phyloP scores from a whole-genome alignment of 345 rosid genomes.

The Boechera divaricarpa region DNA sequence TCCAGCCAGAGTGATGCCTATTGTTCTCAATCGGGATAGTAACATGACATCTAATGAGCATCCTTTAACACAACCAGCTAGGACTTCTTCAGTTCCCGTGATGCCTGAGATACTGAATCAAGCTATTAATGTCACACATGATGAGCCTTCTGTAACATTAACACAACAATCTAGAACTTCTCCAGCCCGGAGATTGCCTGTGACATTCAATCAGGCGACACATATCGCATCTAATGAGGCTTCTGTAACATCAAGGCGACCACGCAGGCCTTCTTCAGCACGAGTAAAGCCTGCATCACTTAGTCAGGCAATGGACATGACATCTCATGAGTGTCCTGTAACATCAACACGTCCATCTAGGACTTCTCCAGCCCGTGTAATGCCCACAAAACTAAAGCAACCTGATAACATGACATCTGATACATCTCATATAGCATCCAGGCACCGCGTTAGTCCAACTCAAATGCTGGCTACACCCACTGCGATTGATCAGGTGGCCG shows the following conservation, averaged over 20 bases:
- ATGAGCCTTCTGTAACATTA: slow-evolving; percentile 37
- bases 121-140: slow-evolving; percentile 20
- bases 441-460: slow-evolving; percentile 22
- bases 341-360: slow-evolving; percentile 30
- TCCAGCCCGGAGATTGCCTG: slow-evolving; percentile 27
- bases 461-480: slow-evolving; percentile 29
- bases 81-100: slow-evolving; percentile 39
- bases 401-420: slow-evolving; percentile 22
- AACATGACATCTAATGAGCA: slow-evolving; percentile 31
- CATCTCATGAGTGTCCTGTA: slow-evolving; percentile 40
- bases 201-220: slow-evolving; percentile 19
- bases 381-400: slow-evolving; percentile 25
- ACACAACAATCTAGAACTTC: slow-evolving; percentile 34
- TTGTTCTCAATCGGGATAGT: slow-evolving; percentile 37
- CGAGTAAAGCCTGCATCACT: slow-evolving; percentile 39
- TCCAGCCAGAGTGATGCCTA: slow-evolving; percentile 47
- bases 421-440: slow-evolving; percentile 28
- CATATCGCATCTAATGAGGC: slow-evolving; percentile 17
- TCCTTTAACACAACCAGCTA: slow-evolving; percentile 40
- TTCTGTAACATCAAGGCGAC: slow-evolving; percentile 26
- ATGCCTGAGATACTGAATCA: slow-evolving; percentile 25
- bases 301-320: slow-evolving; percentile 35
- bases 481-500: slow-evolving; percentile 19
- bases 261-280: slow-evolving; percentile 38
- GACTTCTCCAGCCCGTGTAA: slow-evolving; percentile 45